Conservation (phyloP, 257 asterid genomes). For the Asclepias syriaca region DNA sequence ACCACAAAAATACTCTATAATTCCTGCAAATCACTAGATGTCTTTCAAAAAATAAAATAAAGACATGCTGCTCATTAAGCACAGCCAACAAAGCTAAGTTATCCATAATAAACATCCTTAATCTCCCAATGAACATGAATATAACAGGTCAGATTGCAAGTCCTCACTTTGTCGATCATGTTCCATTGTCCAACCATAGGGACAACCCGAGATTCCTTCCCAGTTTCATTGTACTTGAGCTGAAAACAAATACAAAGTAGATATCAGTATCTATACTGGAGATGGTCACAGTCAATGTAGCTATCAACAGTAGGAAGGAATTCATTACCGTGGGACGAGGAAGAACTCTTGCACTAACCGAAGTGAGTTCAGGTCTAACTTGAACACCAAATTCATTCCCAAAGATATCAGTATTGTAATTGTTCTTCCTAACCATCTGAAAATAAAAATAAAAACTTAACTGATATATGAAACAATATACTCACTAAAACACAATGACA, state of each 20-base stretch:
- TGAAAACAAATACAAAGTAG: slow-evolving; percentile 17
- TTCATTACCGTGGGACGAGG: slow-evolving; percentile 57
- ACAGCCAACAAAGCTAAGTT: background rate
- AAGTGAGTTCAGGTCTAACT: slow-evolving; percentile 35
- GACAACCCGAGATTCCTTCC: slow-evolving; percentile 29
- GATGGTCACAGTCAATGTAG: background rate
- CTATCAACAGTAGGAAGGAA: background rate
- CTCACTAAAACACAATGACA: background rate
- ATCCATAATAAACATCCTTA: background rate
- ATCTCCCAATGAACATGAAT: too few species aligned
- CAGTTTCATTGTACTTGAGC: slow-evolving; percentile 61
- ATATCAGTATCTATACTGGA: background rate
- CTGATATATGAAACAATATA: background rate
- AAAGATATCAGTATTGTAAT: slow-evolving; percentile 28
- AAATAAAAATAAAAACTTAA: background rate
- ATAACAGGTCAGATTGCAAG: background rate
- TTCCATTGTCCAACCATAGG: slow-evolving; percentile 86
- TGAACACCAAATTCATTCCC: slow-evolving; percentile 53
- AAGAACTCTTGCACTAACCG: slow-evolving; percentile 70
- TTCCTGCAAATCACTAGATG: background rate
- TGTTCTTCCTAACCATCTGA: slow-evolving; percentile 41
- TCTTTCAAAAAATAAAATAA: too few species aligned
- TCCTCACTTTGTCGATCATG: slow-evolving; percentile 63
- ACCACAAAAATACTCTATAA: background rate
- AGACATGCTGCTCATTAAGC: background rate